These are phyloP conservation scores for Fusarium pseudonygamai DNA, from an alignment of 2,329 filamentous ascomycete species.

Conservation along the genomic window DNA sequence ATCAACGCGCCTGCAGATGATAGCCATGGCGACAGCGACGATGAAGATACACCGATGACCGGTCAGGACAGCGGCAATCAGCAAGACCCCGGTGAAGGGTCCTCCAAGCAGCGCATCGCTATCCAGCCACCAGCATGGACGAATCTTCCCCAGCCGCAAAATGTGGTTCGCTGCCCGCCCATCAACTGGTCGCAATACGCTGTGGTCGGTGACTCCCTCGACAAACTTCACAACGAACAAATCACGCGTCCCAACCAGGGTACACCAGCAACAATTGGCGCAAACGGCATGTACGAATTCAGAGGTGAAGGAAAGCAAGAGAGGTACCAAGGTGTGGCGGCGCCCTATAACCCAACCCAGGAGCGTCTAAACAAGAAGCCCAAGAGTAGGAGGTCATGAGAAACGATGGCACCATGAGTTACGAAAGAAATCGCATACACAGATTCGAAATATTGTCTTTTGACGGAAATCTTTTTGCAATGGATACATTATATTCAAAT, in stretches of 20 bases:
- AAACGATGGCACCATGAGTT: slow-evolving; percentile 13
- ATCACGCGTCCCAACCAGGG: slow-evolving; percentile 69
- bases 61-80: slow-evolving; percentile 44
- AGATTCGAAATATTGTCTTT: slow-evolving; percentile 7
- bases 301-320: slow-evolving; percentile 57
- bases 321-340: slow-evolving; percentile 61
- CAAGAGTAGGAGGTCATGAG: slow-evolving; percentile 47
- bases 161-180: slow-evolving; percentile 84
- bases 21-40: slow-evolving; percentile 43
- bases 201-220: slow-evolving; percentile 80
- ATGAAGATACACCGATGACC: slow-evolving; percentile 44
- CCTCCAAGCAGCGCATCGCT: slow-evolving; percentile 35
- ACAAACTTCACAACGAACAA: slow-evolving; percentile 87
- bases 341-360: slow-evolving; percentile 64
- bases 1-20: slow-evolving; percentile 52
- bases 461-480: slow-evolving; percentile 15
- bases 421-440: slow-evolving; percentile 13
- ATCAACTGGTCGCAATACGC: slow-evolving; percentile 97
- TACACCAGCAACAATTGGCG: slow-evolving; percentile 55
- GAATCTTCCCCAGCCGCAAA: slow-evolving; percentile 78
- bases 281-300: slow-evolving; percentile 62
- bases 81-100: slow-evolving; percentile 37
- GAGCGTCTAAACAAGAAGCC: slow-evolving; percentile 58
- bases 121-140: slow-evolving; percentile 60
- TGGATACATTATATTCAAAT: slow-evolving; percentile 7